Evolutionary conservation across 176 grass and related monocot species (phyloP).

Genomic region (Neostapfia colusana): DNA sequence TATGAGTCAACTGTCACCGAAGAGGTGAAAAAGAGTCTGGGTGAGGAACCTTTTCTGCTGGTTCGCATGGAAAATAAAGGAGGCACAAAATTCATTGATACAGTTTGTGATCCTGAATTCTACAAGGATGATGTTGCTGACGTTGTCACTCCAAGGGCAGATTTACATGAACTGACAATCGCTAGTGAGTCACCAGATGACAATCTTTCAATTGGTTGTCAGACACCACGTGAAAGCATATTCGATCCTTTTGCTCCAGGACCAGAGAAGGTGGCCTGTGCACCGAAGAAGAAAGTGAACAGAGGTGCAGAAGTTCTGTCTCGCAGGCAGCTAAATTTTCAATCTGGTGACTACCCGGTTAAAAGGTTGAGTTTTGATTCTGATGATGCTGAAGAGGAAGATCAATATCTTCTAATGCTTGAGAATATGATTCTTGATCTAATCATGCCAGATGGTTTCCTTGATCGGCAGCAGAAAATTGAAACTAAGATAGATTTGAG

Average conservation of each 20-base stretch:
- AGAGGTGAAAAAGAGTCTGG: conserved; percentile 26
- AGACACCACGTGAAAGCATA: conserved; percentile 54
- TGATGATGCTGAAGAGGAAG: conserved; percentile 50
- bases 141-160: conserved; percentile 1
- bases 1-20: conserved; percentile 10
- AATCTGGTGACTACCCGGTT: conserved; percentile 33
- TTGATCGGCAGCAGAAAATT: conserved; percentile 18
- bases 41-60: background rate
- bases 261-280: conserved; percentile 40
- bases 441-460: conserved; percentile 36
- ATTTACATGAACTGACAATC: conserved; percentile 34
- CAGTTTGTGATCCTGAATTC: conserved; percentile 19
- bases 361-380: conserved; percentile 34
- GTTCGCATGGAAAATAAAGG: conserved; percentile 36
- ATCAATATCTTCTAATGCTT: conserved; percentile 39
- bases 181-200: conserved; percentile 24
- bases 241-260: conserved; percentile 80
- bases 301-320: conserved; percentile 35
- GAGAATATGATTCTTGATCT: conserved; percentile 52
- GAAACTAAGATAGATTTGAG: conserved; percentile 7
- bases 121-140: conserved; percentile 19
- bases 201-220: conserved; percentile 13
- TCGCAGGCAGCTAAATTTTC: conserved; percentile 56
- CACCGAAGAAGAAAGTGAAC: conserved; percentile 58
- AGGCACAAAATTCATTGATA: conserved; percentile 3